These are phyloP conservation scores for Fusarium sp. DNA, from an alignment of 2,329 filamentous ascomycete species.

Conservation along the genomic window DNA sequence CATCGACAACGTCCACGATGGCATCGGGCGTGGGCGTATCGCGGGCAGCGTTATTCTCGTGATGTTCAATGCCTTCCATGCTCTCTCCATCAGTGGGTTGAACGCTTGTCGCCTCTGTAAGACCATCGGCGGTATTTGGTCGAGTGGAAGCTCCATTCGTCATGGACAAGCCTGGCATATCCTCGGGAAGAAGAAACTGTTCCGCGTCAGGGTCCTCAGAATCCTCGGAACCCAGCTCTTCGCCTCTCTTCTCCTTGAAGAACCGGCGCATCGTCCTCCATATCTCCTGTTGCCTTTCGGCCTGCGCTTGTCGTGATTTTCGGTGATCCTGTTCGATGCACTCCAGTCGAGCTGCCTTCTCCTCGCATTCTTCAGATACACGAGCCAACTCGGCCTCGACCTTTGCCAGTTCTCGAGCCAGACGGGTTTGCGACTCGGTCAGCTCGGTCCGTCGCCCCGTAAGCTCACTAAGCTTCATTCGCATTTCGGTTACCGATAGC, in stretches of 20 bases:
- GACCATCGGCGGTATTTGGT: slow-evolving; percentile 6
- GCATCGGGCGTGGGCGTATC: slow-evolving; percentile 15
- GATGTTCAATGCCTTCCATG: slow-evolving; percentile 38
- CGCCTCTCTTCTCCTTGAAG: slow-evolving; percentile 48
- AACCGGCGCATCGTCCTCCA: slow-evolving; percentile 49
- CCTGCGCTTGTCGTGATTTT: slow-evolving; percentile 42
- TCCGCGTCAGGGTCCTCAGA: slow-evolving; percentile 30
- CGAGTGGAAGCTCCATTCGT: slow-evolving; percentile 23
- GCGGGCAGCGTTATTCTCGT: slow-evolving; percentile 11
- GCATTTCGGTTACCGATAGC: slow-evolving; percentile 41
- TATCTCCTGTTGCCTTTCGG: slow-evolving; percentile 46
- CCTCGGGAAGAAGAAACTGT: slow-evolving; percentile 21
- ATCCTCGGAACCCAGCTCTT: slow-evolving; percentile 30
- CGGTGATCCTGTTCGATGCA: slow-evolving; percentile 49
- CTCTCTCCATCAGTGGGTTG: slow-evolving; percentile 11
- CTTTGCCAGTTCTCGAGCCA: slow-evolving; percentile 48
- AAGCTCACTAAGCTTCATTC: slow-evolving; percentile 46
- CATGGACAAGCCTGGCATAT: slow-evolving; percentile 14
- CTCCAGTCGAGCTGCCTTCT: slow-evolving; percentile 50
- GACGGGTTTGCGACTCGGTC: slow-evolving; percentile 42
- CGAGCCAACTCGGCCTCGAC: slow-evolving; percentile 54
- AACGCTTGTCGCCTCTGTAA: not conserved
- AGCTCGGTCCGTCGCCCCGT: slow-evolving; percentile 46
- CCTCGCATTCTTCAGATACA: slow-evolving; percentile 46
- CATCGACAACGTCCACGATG: slow-evolving; percentile 53